Base-by-base conservation (phyloP, 495 filamentous ascomycete species). In the Penicillium egyptiacum region DNA sequence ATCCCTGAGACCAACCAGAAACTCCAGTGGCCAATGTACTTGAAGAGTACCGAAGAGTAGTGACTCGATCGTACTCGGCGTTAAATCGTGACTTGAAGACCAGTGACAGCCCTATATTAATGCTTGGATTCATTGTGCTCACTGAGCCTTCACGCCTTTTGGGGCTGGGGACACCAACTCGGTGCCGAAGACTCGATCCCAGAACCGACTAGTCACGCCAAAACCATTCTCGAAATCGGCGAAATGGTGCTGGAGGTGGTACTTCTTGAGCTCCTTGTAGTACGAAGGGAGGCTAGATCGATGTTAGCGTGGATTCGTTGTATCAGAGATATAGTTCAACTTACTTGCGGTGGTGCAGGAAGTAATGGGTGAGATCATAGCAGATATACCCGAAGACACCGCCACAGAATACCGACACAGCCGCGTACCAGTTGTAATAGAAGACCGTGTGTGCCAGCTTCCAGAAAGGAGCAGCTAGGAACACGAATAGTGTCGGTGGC, bases 331-430 rank as follows among this genome's bases (percentile, higher is more conserved):
- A 25, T 20, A 6, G 20, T 12, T 5, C 19, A 28, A 81, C 83
- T 74, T 68, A 88, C 85, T 89, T 96, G 75, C 88, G 86, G 74
- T 99, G 95, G 71, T 99, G 95, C n/a, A 99, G 84, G 82, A 98
- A 97, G 75, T 98, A 99, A 72, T 99, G 95, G 14, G 94, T 98
- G 76, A 96, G 57, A 68, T 99, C 95, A 77, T 99, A 99, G 75
- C 87, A 90, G 50, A 96, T 82, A 67, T 98, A 99, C 25, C 95
- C 95, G 61, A 96, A 96, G 46, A 99, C 85, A 53, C 91, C 95
- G 28, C 95, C 95, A 66, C 87, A 93, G 78, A 80, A 98, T 5
- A 88, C 86, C 3, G 85, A 78, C 3, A 85, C 81, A 19, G 84
- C 95, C 3, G 88, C 81, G 70, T 86, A 79, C 92, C 91, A 96